Evolutionary conservation across 441 rosid genomes (phyloP), one percentile per base, ranked within the genome.

Genomic region (Pelargonium fulgidum): DNA sequence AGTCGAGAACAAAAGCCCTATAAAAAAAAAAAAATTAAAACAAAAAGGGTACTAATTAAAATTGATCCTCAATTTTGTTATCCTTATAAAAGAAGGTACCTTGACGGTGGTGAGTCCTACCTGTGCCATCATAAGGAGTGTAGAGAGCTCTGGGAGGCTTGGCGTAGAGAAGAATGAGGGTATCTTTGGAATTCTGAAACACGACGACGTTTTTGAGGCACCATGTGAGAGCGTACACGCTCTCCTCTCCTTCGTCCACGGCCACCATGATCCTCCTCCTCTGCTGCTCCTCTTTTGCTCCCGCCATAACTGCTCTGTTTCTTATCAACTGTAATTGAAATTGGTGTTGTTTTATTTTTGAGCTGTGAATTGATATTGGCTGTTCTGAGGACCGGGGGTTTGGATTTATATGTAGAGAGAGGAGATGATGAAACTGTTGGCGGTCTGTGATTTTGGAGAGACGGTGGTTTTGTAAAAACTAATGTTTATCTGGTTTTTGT

Each of bases 181-280:
- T 74, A 69, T 84, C 84, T 1, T 42, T 76, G 66, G 72, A 73
- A 65, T 70, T 41, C 7, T 54, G 72, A 70, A 77, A 74, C 52
- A 76, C 41, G 17, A 82, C 63, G 17, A 84, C 65, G 63, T 86
- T 86, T 42, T 75, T 72, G 16, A 85, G 79, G 29, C 82, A 84
- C 93, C 93, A 88, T 1, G 81, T 70, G 29, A 88, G 82, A 16
- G 93, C 93, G 20, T 85, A 65, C 78, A 77, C 76, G 81, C 93
- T 88, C 76, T 88, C 89, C 41, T 80, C 87, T 24, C 89, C 72
- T 68, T 84, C 85, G 71, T 86, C 89, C 16, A 88, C 84, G 0
- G 87, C 90, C 77, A 85, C 87, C 52, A 88, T 73, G 19, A 86
- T 16, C 62, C 26, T 73, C 75, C 73, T 84, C 62, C 85, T 4